Conservation (phyloP, 805 yeast species). For the Pichia membranifaciens region DNA sequence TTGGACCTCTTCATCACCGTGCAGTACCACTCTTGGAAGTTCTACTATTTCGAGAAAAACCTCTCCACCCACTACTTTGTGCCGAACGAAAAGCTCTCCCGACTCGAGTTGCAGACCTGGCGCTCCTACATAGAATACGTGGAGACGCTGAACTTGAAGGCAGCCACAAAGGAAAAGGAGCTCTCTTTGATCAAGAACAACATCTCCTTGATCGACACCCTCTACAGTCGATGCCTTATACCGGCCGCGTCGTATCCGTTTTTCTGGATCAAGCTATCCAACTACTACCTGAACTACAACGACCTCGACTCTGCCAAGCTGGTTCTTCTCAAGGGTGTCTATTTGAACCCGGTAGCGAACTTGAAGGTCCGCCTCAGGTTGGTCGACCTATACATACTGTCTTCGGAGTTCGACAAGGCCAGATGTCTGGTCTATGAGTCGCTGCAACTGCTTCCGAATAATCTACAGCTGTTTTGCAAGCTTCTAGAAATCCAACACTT, state of each 20-base stretch:
- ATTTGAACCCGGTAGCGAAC: constrained; percentile 24
- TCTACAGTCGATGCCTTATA: constrained; percentile 45
- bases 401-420: constrained; percentile 35
- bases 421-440: constrained; percentile 27
- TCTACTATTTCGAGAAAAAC: constrained; percentile 44
- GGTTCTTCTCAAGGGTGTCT: constrained; percentile 34
- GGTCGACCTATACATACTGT: constrained; percentile 38
- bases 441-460: constrained; percentile 27
- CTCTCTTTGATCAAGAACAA: constrained; percentile 18
- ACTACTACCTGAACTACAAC: constrained; percentile 33
- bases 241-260: constrained; percentile 39
- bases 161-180: constrained; percentile 19
- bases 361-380: constrained; percentile 35
- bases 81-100: constrained; percentile 27
- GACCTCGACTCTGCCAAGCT: constrained; percentile 34
- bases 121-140: constrained; percentile 49
- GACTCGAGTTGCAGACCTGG: constrained; percentile 53
- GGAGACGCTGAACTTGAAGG: constrained; percentile 33
- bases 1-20: constrained; percentile 51
- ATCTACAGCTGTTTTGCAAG: constrained; percentile 36
- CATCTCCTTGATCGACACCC: constrained; percentile 25
- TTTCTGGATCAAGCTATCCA: constrained; percentile 47
- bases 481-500: constrained; percentile 36
- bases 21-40: constrained; percentile 46
- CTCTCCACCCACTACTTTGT: constrained; percentile 35